These are phyloP conservation scores for Mortierella sp. DNA, from an alignment of 371 early-diverging fungal genomes.

Conservation along the genomic window DNA sequence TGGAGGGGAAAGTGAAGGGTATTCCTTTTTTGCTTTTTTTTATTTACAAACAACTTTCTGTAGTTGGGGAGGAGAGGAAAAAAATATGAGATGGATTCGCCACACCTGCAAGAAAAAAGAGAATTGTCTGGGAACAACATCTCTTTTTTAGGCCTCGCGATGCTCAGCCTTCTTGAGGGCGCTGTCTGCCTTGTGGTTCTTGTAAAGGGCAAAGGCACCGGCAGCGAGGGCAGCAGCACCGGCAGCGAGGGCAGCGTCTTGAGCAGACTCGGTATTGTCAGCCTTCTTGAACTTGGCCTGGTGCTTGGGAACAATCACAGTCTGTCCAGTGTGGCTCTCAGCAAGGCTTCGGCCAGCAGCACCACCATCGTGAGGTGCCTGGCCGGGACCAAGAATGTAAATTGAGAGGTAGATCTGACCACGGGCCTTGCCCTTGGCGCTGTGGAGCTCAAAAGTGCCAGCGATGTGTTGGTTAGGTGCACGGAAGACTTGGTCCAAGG, in stretches of 20 bases:
- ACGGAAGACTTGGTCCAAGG: constrained; percentile 11
- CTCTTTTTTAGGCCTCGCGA: neutral
- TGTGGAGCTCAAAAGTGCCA: constrained; percentile 20
- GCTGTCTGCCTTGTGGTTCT: neutral
- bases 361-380: neutral
- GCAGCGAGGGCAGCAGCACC: constrained; percentile 43
- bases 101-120: no score
- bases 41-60: neutral
- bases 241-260: constrained; percentile 56
- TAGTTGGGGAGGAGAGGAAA: neutral
- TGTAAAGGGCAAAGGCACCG: neutral
- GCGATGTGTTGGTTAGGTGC: constrained; percentile 9
- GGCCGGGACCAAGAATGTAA: constrained; percentile 7
- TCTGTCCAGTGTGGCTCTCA: constrained; percentile 43
- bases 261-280: constrained; percentile 55
- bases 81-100: no score
- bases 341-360: neutral
- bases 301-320: constrained; percentile 56
- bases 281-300: constrained; percentile 56
- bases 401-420: constrained; percentile 19
- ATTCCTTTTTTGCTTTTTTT: neutral
- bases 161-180: constrained; percentile 12
- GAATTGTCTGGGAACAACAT: no score
- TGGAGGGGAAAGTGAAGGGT: no score
- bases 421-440: constrained; percentile 9